Percentiles rank a stretch among this genome's conserved stretches.
Evolutionary conservation across 1,284 basidiomycete genomes (phyloP).

Genomic region (Microbotryum saponariae): DNA sequence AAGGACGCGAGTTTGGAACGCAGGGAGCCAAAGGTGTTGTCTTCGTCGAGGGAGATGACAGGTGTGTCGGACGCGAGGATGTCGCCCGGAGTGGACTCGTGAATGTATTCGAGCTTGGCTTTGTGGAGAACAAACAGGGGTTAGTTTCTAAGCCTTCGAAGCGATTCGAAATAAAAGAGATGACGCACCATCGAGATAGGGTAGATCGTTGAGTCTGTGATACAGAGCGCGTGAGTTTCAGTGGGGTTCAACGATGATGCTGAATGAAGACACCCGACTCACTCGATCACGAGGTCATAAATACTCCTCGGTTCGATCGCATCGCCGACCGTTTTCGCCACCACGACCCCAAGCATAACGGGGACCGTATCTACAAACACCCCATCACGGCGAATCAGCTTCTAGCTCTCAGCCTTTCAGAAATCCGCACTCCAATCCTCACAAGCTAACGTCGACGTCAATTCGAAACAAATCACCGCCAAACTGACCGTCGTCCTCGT

Average conservation of each 20-base stretch:
- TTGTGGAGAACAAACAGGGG: not conserved
- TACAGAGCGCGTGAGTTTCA: too few species aligned
- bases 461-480: constrained; percentile 94
- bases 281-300: constrained; percentile 81
- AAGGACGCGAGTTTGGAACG: constrained; percentile 58
- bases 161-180: constrained; percentile 52
- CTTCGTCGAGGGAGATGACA: constrained; percentile 58
- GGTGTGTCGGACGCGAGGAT: constrained; percentile 47
- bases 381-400: constrained; percentile 38
- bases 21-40: constrained; percentile 64
- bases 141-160: constrained; percentile 56
- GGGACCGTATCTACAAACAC: constrained; percentile 61
- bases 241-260: not conserved
- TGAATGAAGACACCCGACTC: constrained; percentile 31
- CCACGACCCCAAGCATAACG: constrained; percentile 76
- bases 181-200: constrained; percentile 62
- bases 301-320: constrained; percentile 34
- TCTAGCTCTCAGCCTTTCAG: too few species aligned
- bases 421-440: too few species aligned
- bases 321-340: constrained; percentile 69
- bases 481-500: constrained; percentile 75
- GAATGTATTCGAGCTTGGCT: constrained; percentile 29
- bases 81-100: constrained; percentile 21
- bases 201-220: constrained; percentile 60
- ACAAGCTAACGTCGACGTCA: constrained; percentile 49